Percentiles rank a stretch among this genome's conserved stretches.
Conservation (phyloP, 148 eudicot genomes). For the Silene conica region DNA sequence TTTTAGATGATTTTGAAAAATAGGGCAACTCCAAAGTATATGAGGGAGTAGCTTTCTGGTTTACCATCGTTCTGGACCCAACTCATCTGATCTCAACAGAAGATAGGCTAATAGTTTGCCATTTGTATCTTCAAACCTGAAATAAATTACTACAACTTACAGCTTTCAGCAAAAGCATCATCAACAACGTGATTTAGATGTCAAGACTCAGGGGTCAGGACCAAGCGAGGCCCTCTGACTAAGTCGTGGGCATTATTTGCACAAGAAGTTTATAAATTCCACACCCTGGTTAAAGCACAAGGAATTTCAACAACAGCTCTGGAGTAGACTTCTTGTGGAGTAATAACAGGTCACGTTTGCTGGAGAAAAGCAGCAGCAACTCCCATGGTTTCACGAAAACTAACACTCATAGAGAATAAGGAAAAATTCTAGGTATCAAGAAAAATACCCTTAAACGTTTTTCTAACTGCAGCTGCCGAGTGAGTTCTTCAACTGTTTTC, state of each 20-base stretch:
- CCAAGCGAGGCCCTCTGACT: not conserved
- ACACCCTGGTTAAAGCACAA: not conserved
- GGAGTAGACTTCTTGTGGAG: not conserved
- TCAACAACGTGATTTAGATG: not conserved
- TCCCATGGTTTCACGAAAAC: not conserved
- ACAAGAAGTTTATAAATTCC: not conserved
- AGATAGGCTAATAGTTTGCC: not conserved
- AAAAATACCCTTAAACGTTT: constrained; percentile 75
- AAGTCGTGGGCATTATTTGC: not conserved
- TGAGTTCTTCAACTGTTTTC: constrained; percentile 82
- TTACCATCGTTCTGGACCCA: not conserved
- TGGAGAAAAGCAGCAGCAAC: not conserved
- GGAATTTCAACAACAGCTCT: not conserved
- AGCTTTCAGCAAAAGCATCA: not conserved
- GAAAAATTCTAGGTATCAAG: not conserved
- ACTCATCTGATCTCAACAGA: not conserved
- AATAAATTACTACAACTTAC: not conserved
- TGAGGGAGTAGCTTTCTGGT: not conserved
- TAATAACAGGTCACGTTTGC: not conserved
- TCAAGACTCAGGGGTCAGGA: not conserved
- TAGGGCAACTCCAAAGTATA: not conserved
- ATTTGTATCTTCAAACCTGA: not conserved
- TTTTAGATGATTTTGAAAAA: not conserved
- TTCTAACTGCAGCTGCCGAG: constrained; percentile 73
- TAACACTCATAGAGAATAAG: not conserved